Evolutionary conservation across 2,329 filamentous ascomycete genomes (phyloP).

Genomic region (Drechmeria coniospora): DNA sequence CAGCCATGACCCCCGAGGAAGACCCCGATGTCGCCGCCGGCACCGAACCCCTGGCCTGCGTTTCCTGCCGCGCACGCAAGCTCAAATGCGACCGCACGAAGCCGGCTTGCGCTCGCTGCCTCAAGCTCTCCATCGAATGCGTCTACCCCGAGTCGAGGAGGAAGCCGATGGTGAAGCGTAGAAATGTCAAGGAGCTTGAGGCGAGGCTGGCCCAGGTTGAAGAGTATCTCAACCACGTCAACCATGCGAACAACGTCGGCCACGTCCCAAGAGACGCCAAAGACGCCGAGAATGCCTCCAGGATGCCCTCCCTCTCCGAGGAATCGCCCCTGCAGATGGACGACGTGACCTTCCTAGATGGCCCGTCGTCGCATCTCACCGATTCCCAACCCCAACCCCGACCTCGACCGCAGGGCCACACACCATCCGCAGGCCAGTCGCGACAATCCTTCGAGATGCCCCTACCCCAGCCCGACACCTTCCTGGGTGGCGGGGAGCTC

Average conservation of each 20-base stretch:
- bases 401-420: constrained; percentile 3
- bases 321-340: constrained; percentile 1
- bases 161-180: constrained; percentile 75
- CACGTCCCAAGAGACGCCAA: too few relatives aligned
- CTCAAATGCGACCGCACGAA: constrained; percentile 71
- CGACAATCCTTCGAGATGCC: constrained; percentile 6
- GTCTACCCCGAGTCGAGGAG: constrained; percentile 78
- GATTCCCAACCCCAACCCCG: constrained; percentile 5
- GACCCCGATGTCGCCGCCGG: constrained; percentile 3
- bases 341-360: constrained; percentile 5
- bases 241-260: constrained; percentile 18
- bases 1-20: background rate
- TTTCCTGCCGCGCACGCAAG: constrained; percentile 71
- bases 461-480: constrained; percentile 3
- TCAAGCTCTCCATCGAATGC: constrained; percentile 59
- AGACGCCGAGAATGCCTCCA: constrained; percentile 1
- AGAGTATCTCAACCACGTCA: constrained; percentile 55
- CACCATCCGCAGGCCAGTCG: too few relatives aligned
- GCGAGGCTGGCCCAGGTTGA: constrained; percentile 76
- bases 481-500: constrained; percentile 26
- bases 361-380: too few relatives aligned
- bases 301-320: constrained; percentile 2
- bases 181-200: constrained; percentile 83
- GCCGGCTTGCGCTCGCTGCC: constrained; percentile 68
- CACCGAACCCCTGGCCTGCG: constrained; percentile 53